Percentiles rank a stretch among this genome's conserved stretches.
Conservation (phyloP, 23 red algal species). For the Gracilaria vermiculophylla region DNA sequence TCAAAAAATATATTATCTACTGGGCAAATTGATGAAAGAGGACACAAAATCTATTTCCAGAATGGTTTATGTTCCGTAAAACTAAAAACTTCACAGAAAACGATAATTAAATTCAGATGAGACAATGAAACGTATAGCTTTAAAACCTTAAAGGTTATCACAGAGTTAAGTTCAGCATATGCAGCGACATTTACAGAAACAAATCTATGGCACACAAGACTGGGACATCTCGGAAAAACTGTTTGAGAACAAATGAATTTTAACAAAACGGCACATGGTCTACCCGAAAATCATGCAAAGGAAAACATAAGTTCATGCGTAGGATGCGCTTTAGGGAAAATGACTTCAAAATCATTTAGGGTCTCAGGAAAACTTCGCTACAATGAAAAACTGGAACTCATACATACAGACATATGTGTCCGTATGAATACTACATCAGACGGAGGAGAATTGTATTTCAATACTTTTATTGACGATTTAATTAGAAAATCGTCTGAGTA, state of each 20-base stretch:
- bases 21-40: not conserved
- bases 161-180: not conserved
- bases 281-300: not conserved
- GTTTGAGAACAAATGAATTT: not conserved
- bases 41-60: not conserved
- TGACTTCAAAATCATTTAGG: not conserved
- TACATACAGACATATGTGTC: conserved; percentile 3
- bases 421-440: not conserved
- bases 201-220: not conserved
- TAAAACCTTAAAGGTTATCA: not conserved
- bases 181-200: not conserved
- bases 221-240: not conserved
- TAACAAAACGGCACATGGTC: not conserved
- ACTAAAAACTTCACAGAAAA: too few species aligned
- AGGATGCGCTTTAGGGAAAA: not conserved
- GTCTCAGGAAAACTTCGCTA: not conserved
- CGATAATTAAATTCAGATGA: not conserved
- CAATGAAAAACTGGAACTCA: not conserved
- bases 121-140: not conserved
- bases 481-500: not conserved
- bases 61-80: not conserved
- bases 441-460: conserved; percentile 1
- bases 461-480: conserved; percentile 33
- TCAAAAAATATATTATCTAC: not conserved
- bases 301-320: not conserved